These are phyloP conservation scores for Seiridium cupressi DNA, from an alignment of 2,329 filamentous ascomycete genomes.

Conservation along the genomic window DNA sequence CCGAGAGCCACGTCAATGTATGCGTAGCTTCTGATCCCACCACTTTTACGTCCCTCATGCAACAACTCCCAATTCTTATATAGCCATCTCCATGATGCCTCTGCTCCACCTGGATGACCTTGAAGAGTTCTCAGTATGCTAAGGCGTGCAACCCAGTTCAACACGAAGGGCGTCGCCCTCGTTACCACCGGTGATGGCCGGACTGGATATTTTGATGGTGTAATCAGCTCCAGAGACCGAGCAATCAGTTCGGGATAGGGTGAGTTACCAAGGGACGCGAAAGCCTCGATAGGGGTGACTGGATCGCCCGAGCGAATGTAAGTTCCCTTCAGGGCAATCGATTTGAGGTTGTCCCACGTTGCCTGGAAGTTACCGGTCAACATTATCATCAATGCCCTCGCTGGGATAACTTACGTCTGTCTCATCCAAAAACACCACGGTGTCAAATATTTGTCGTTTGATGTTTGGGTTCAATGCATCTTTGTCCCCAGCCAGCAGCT, in stretches of 20 bases:
- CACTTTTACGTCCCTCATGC: not conserved
- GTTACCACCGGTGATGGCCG: not conserved
- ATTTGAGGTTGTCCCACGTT: constrained; percentile 2
- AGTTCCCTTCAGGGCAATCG: not conserved
- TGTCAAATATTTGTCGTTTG: constrained; percentile 1
- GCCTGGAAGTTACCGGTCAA: not conserved
- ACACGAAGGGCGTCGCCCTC: not conserved
- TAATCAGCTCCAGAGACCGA: not conserved
- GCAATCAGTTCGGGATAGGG: not conserved
- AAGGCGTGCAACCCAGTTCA: not conserved
- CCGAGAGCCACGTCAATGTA: not conserved
- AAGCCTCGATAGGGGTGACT: not conserved
- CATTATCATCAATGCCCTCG: not conserved
- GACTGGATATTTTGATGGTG: not conserved
- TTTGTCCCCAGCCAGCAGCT: not conserved
- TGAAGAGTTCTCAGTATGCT: not conserved
- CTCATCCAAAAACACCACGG: not conserved
- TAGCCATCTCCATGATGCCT: constrained; percentile 1
- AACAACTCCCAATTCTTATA: not conserved
- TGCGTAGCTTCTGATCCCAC: not conserved
- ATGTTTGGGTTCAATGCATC: constrained; percentile 8
- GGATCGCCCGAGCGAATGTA: constrained; percentile 1
- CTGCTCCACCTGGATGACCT: not conserved
- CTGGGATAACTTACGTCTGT: not conserved
- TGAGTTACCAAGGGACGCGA: not conserved